Conservation (phyloP, 2,329 filamentous ascomycete genomes). For the Trichoderma sp. region DNA sequence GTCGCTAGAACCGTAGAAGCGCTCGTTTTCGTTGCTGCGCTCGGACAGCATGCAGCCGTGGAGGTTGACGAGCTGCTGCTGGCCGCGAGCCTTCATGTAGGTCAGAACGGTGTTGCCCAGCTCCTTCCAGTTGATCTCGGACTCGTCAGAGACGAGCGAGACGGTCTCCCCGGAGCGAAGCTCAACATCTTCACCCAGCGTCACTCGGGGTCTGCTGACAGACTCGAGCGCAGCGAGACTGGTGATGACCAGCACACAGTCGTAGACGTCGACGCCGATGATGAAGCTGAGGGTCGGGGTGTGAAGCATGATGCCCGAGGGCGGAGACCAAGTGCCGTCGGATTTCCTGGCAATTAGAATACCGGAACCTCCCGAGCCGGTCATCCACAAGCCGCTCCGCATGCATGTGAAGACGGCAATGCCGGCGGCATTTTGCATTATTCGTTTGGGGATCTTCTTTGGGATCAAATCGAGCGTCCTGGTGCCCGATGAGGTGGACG, state of each 20-base stretch:
- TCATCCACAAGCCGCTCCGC: conserved; percentile 89
- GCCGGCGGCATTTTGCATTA: conserved; percentile 86
- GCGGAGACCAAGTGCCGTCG: conserved; percentile 88
- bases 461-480: conserved; percentile 57
- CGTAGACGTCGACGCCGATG: conserved; percentile 91
- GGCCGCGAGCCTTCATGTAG: conserved; percentile 61
- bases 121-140: conserved; percentile 55
- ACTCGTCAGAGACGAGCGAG: conserved; percentile 54
- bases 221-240: conserved; percentile 80
- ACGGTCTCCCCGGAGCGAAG: conserved; percentile 75
- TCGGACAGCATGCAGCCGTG: conserved; percentile 60
- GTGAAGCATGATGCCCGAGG: conserved; percentile 87
- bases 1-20: conserved; percentile 54
- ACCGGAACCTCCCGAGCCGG: conserved; percentile 86
- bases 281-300: conserved; percentile 87
- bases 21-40: conserved; percentile 61
- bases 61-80: conserved; percentile 57
- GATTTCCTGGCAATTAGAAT: conserved; percentile 81
- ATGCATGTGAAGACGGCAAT: conserved; percentile 95
- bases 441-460: conserved; percentile 83
- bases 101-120: conserved; percentile 58
- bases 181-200: conserved; percentile 78
- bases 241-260: conserved; percentile 92
- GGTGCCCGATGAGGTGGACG: conserved; percentile 42
- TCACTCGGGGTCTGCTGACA: conserved; percentile 77